A percentile compares a stretch with the other conserved stretches of the same genome.
phyloP scores from a whole-genome alignment of 2,329 filamentous ascomycete species.

The Verticillium isaacii region DNA sequence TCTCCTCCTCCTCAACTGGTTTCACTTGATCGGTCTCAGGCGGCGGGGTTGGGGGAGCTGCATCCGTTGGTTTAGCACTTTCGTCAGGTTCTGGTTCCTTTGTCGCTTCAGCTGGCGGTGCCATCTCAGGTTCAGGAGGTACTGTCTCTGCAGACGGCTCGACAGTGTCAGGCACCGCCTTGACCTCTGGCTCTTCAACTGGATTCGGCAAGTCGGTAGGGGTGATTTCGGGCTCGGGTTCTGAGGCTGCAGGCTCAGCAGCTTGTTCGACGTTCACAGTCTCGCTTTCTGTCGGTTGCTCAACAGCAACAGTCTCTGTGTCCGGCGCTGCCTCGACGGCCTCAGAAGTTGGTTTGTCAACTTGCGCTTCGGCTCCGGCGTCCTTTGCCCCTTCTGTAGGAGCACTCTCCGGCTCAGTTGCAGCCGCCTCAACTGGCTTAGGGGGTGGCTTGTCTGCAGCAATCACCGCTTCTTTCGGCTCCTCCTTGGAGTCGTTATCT shows the following conservation, averaged over 20 bases:
- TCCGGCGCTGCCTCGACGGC: neutral
- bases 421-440: neutral
- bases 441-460: neutral
- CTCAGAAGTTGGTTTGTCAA: neutral
- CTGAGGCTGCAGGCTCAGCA: neutral
- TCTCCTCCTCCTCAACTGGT: conserved; percentile 11
- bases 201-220: neutral
- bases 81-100: conserved; percentile 1
- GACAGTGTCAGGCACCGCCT: neutral
- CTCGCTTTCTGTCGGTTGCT: neutral
- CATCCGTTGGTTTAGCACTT: neutral
- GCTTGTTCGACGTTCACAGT: neutral
- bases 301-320: neutral
- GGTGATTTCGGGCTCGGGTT: neutral
- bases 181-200: neutral
- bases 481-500: neutral
- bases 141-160: neutral
- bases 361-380: neutral
- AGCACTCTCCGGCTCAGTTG: neutral
- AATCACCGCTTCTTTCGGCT: neutral
- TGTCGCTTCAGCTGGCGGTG: neutral
- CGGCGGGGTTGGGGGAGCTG: neutral
- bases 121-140: neutral
- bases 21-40: conserved; percentile 5
- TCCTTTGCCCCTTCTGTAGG: neutral